phyloP scores from a whole-genome alignment of 371 early-diverging fungal species.

The Smittium culicis region DNA sequence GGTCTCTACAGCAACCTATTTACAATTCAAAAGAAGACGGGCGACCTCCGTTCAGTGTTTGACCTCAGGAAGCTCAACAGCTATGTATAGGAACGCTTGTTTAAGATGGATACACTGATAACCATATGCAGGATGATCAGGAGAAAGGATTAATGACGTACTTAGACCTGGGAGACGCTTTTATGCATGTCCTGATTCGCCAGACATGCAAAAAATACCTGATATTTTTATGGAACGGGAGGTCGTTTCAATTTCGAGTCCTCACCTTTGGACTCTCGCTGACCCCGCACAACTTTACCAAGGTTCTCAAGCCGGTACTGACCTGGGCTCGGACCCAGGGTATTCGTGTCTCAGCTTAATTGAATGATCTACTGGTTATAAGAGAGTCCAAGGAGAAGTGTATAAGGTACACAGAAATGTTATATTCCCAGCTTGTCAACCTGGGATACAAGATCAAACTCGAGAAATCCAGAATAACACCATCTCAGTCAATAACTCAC shows the following conservation, averaged over 20 bases:
- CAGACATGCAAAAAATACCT: conserved; percentile 24
- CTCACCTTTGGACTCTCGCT: conserved; percentile 35
- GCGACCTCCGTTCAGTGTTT: conserved; percentile 18
- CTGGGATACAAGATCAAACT: conserved; percentile 25
- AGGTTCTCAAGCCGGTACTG: conserved; percentile 26
- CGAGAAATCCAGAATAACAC: conserved; percentile 20
- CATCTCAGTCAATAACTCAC: conserved; percentile 26
- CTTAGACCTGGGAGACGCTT: conserved; percentile 27
- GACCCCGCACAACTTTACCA: conserved; percentile 33
- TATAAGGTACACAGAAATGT: conserved; percentile 13
- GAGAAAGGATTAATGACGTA: conserved; percentile 21
- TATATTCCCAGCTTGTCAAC: conserved; percentile 17
- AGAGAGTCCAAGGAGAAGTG: conserved; percentile 1
- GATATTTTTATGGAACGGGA: conserved; percentile 33
- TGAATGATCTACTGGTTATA: conserved; percentile 28
- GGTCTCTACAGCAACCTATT: conserved; percentile 9
- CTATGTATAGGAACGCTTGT: conserved; percentile 20
- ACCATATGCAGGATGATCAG: conserved; percentile 21
- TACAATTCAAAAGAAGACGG: background rate
- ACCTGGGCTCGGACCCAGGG: conserved; percentile 23
- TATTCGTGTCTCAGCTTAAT: conserved; percentile 24
- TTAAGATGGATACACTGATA: conserved; percentile 21
- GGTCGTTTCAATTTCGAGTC: conserved; percentile 32
- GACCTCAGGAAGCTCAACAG: conserved; percentile 26
- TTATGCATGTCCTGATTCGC: conserved; percentile 26